These are phyloP conservation scores for Pyricularia grisea DNA, from an alignment of 2,329 filamentous ascomycete genomes.

Conservation along the genomic window DNA sequence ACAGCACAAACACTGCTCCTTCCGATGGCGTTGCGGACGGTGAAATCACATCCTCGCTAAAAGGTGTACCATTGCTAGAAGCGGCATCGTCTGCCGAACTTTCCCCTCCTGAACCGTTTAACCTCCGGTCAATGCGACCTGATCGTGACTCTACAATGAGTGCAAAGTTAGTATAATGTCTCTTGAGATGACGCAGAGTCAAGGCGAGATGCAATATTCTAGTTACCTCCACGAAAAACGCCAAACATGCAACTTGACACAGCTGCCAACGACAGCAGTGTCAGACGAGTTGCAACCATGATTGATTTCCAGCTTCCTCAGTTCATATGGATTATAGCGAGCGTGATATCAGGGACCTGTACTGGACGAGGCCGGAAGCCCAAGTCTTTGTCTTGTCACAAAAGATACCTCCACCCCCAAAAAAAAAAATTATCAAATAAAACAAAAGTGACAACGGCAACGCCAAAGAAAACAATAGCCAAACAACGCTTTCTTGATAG, in stretches of 20 bases:
- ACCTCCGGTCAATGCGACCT: slow-evolving; percentile 2
- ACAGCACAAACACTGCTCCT: not conserved
- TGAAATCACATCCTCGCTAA: not conserved
- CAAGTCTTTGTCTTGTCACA: not conserved
- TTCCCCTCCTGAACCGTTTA: not conserved
- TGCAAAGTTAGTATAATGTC: not conserved
- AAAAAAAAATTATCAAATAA: not conserved
- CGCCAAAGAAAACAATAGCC: not conserved
- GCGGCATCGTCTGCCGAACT: not conserved
- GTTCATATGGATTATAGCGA: not conserved
- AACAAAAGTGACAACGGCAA: too few species aligned
- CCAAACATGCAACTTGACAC: slow-evolving; percentile 6
- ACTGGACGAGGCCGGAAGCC: not conserved
- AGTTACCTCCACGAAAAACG: slow-evolving; percentile 3
- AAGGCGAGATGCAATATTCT: not conserved
- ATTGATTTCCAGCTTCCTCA: not conserved
- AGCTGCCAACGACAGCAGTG: slow-evolving; percentile 7
- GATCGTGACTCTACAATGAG: not conserved
- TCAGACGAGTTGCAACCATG: slow-evolving; percentile 4
- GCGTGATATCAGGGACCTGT: not conserved
- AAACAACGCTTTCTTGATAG: not conserved
- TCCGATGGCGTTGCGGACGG: not conserved
- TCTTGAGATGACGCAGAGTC: not conserved
- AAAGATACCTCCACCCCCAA: too few species aligned
- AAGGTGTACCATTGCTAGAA: not conserved